Percentiles rank a stretch among this genome's conserved stretches.
phyloP scores from a whole-genome alignment of 202 grass and related monocot genomes.

The Musa balbisiana region DNA sequence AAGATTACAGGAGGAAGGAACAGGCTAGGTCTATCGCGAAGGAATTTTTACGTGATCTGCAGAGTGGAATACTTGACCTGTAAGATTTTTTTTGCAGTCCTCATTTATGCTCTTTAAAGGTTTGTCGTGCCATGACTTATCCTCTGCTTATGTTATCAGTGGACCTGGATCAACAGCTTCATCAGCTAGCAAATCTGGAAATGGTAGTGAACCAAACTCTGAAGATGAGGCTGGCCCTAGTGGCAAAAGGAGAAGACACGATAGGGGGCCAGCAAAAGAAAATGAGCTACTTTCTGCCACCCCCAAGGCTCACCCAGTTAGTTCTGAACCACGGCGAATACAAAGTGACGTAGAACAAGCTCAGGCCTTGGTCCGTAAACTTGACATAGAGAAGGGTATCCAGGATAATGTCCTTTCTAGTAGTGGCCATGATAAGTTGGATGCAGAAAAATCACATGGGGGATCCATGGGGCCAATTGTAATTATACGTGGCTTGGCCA shows the following conservation, averaged over 20 bases:
- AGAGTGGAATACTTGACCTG: constrained; percentile 88
- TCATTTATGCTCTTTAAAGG: constrained; percentile 14
- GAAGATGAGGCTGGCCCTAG: constrained; percentile 60
- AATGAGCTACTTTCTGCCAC: constrained; percentile 54
- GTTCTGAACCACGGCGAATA: constrained; percentile 60
- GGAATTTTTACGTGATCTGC: constrained; percentile 89
- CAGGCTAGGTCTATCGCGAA: constrained; percentile 52
- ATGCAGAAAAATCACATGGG: constrained; percentile 80
- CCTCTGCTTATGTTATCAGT: constrained; percentile 32
- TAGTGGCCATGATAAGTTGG: constrained; percentile 50
- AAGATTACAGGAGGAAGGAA: constrained; percentile 63
- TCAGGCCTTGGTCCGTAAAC: constrained; percentile 56
- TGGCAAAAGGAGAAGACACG: constrained; percentile 78
- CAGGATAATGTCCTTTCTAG: constrained; percentile 54
- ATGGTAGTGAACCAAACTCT: constrained; percentile 72
- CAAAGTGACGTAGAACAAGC: constrained; percentile 79
- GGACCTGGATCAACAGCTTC: constrained; percentile 57
- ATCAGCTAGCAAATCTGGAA: constrained; percentile 42
- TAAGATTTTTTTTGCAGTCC: constrained; percentile 34
- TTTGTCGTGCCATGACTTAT: constrained; percentile 23
- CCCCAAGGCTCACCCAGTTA: constrained; percentile 63
- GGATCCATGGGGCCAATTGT: constrained; percentile 95
- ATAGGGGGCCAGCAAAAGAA: constrained; percentile 51
- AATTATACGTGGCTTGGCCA: constrained; percentile 82
- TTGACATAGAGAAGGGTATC: constrained; percentile 84